Evolutionary conservation across 2,329 filamentous ascomycete genomes (phyloP), one percentile per base, ranked within the genome.

Genomic region (Colletotrichum lentis): DNA sequence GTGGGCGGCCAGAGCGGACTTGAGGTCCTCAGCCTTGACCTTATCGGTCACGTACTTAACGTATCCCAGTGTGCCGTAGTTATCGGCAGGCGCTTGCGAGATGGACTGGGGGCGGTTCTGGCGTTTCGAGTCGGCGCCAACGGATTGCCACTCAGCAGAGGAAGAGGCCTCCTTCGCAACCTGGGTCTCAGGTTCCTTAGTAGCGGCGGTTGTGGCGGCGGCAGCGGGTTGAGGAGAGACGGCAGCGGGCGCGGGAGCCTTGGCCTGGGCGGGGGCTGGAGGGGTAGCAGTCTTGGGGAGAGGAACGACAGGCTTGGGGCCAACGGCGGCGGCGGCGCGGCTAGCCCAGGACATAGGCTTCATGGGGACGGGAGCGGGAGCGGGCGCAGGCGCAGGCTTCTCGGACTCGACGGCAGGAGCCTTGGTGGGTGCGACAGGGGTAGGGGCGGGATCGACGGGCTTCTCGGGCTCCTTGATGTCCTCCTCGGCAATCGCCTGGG

Each of bases 31-130:
- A 16, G 89, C 86, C 76, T 92, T 87, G 60, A 99, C 90, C 81
- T 94, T 94, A 41, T 97, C 94, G 57, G 90, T 95, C 57, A 98
- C 95, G 74, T 95, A 97, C 85, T 97, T 97, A 80, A 99, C 93
- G 80, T 97, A 98, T 22, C 91, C 96, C 73, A 94, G 87, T 62
- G 90, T 90, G 70, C 88, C 88, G 71, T 95, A 91, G 75, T 93
- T 91, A 75, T 94, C 91, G 54, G 82, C 77, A n/a, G 82, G 79
- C 31, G 84, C 79, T 58, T 83, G 83, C 64, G 88, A 84, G 73
- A 88, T 84, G 62, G 89, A 87, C 79, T 92, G 90, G 59, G 87
- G 87, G 71, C 93, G 89, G 74, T 90, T 90, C 78, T 96, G 92
- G 77, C 93, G 90, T 85, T 96, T 96, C 74, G 91, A 91, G 79